Evolutionary conservation across 2,329 filamentous ascomycete genomes (phyloP).

Genomic region (Xylariaceae sp.): DNA sequence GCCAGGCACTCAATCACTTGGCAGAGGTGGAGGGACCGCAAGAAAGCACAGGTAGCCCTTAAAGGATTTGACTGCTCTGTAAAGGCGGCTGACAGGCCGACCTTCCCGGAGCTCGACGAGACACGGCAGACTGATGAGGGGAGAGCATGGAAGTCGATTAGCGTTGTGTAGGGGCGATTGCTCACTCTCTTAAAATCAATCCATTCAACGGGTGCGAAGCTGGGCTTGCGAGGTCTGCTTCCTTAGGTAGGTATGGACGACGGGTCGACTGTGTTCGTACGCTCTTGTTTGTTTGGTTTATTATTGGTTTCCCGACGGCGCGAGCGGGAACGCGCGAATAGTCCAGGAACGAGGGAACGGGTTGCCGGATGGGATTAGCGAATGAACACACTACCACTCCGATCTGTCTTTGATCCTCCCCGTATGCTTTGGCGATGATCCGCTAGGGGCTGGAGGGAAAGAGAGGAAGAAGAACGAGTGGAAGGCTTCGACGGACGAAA

Average conservation of each 20-base stretch:
- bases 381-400: conserved; percentile 26
- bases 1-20: neutral
- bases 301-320: neutral
- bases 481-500: conserved; percentile 19
- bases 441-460: conserved; percentile 20
- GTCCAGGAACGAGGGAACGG: conserved; percentile 13
- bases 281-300: neutral
- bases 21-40: neutral
- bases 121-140: neutral
- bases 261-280: conserved; percentile 12
- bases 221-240: conserved; percentile 3
- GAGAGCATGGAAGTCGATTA: neutral
- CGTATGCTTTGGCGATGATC: conserved; percentile 13
- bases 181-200: conserved; percentile 12
- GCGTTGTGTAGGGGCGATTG: neutral
- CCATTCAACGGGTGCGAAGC: neutral
- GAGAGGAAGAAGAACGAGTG: conserved; percentile 6
- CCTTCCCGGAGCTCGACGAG: neutral
- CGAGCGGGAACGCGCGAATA: conserved; percentile 5
- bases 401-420: conserved; percentile 19
- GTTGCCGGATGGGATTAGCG: conserved; percentile 18
- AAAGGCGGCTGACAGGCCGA: neutral
- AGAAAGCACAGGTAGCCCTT: too few species aligned
- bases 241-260: conserved; percentile 5
- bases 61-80: neutral